Evolutionary conservation across 306 rosid species (phyloP), one percentile per base, ranked within the genome.

Genomic region (Inga laurina): DNA sequence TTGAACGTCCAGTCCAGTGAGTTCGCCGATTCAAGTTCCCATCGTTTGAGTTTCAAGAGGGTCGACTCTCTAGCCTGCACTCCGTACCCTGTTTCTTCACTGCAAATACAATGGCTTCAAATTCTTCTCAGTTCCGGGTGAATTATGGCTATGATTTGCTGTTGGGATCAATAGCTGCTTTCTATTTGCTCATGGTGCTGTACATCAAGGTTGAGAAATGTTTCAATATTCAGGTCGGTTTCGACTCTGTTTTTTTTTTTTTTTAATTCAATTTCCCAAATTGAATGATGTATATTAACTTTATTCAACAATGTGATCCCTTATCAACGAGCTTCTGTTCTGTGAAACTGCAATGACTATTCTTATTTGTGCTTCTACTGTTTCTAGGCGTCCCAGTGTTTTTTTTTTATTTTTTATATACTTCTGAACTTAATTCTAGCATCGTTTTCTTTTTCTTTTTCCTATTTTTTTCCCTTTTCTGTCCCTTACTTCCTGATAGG

Each of bases 171-270:
- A 27, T 27, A 27, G 30, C 30, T 62, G 79, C 89, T 73, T 87
- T 93, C 80, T 95, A 95, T 51, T 91, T 89, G 27, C 72, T 93
- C 73, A 87, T 80, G 83, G 87, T 87, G 3, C 98, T 98, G 7
- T 95, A 95, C 88, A 95, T 98, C 8, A 93, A 95, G 90, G 98
- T 95, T 46, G 98, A 95, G 83, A 98, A 95, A 82, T 93, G 98
- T 86, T 95, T 95, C 90, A 95, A 93, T 32, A 86, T 95, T 88
- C 98, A 92, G 94, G 97, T 92, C 37, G 45, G 64, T 54, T 77
- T 67, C 76, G 35, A 4, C n/a, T 41, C 45, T 64, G 34, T 32
- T 32, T 32, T 32, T 32, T 76, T 79, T 34, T 7, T 43, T 7
- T 44, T 10, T 44, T 10, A 35, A 3, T 44, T 44, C 46, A 44